Percentiles rank a stretch among this genome's conserved stretches.
These are phyloP conservation scores for Arxiozyma bovina DNA, from an alignment of 1,139 yeast species.

Conservation along the genomic window DNA sequence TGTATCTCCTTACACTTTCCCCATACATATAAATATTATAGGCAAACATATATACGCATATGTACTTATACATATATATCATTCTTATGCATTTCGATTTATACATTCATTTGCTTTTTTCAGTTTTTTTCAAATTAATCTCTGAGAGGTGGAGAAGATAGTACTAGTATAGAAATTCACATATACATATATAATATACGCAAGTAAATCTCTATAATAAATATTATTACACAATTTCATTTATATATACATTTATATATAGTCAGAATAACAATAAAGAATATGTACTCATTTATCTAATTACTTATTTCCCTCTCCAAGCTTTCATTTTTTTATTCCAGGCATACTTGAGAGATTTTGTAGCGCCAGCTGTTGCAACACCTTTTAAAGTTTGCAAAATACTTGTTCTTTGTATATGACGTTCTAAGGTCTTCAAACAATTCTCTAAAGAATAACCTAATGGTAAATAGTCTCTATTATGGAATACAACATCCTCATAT, in stretches of 20 bases:
- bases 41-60: neutral
- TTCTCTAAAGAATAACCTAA: slow-evolving; percentile 33
- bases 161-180: neutral
- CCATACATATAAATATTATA: neutral
- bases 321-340: slow-evolving; percentile 50
- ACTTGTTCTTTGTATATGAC: slow-evolving; percentile 63
- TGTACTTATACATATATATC: neutral
- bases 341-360: slow-evolving; percentile 67
- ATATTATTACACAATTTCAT: neutral
- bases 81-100: neutral
- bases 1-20: neutral
- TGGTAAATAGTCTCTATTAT: slow-evolving; percentile 30
- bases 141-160: neutral
- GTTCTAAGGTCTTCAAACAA: slow-evolving; percentile 37
- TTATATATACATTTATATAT: neutral
- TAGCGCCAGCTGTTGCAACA: slow-evolving; percentile 72
- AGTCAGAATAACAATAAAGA: neutral
- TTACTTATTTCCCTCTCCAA: slow-evolving; percentile 1
- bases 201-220: neutral
- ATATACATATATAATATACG: neutral
- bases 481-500: slow-evolving; percentile 39
- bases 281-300: neutral
- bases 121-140: too few species aligned
- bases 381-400: slow-evolving; percentile 75
- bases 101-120: neutral